Conservation (phyloP, 768 basidiomycete genomes). For the Amanita rubescens region DNA sequence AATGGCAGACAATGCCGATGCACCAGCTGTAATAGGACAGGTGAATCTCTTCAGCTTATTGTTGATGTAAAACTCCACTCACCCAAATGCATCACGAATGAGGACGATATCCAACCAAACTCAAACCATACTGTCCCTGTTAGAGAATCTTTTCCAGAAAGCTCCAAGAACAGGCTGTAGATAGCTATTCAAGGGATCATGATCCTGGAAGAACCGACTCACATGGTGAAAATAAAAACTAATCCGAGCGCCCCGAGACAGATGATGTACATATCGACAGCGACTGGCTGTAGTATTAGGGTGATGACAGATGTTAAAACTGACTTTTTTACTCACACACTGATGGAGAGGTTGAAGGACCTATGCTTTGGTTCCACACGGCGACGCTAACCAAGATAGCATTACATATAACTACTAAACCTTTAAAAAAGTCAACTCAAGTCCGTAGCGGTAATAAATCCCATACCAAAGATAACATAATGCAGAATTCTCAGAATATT, state of each 20-base stretch:
- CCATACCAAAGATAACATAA: constrained; percentile 55
- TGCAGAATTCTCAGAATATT: constrained; percentile 43
- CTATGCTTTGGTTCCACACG: constrained; percentile 60
- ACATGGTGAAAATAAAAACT: constrained; percentile 53
- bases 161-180: constrained; percentile 48
- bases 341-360: constrained; percentile 1
- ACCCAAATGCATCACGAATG: constrained; percentile 59
- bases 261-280: constrained; percentile 53
- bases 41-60: not conserved
- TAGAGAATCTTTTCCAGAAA: constrained; percentile 41
- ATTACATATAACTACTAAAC: constrained; percentile 54
- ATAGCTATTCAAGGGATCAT: constrained; percentile 5
- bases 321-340: not conserved
- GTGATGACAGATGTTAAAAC: not conserved
- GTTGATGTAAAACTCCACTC: constrained; percentile 14
- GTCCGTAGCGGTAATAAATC: not conserved
- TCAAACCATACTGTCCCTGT: constrained; percentile 70
- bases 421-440: constrained; percentile 26
- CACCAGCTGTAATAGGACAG: constrained; percentile 33
- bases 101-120: constrained; percentile 49
- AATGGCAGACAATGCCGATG: constrained; percentile 38
- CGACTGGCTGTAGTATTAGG: constrained; percentile 22
- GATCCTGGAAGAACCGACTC: constrained; percentile 20
- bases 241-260: constrained; percentile 55
- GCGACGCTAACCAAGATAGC: constrained; percentile 58